Evolutionary conservation across 306 rosid species (phyloP), one percentile per base, ranked within the genome.

Genomic region (Senna siamea): DNA sequence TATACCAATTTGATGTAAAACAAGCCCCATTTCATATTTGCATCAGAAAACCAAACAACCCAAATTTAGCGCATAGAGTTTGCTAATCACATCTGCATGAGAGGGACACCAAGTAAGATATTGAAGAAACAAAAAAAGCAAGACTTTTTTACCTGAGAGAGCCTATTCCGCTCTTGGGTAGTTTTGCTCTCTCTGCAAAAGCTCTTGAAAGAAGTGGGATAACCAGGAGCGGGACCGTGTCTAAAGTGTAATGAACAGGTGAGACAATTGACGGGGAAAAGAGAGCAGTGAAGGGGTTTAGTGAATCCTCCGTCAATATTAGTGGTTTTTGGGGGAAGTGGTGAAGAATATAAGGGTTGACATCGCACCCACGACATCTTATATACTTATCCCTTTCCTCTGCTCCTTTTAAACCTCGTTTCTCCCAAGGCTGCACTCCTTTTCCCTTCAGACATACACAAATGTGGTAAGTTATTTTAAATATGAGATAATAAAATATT

Each of bases 141-240:
- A 23, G 13, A 44, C n/a, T 50, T 14, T 41, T 7, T 58, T 30
- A 82, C 97, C 89, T 68, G 84, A 68, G 80, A 66, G 38, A 63
- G 69, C 4, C 2, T 30, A 14, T 18, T 38, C 50, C 12, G 17
- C 7, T 40, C 11, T 20, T 11, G 69, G 23, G 50, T 20, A 17
- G 69, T 19, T 52, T 88, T 86, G 20, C 75, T 55, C 57, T 53
- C 75, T 52, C 75, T 30, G 86, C 81, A 85, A 77, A 70, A 88
- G 72, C 83, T 76, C 82, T 79, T 79, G 47, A 76, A 52, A 65
- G 78, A 78, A 54, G 72, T 44, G 69, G 61, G 59, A 55, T 79
- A 74, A 55, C 44, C 73, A 26, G 66, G 79, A 67, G 67, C 9
- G 48, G 48, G 47, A 37, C 52, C 51, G 74, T 26, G 66, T 35